phyloP scores from a whole-genome alignment of 1,139 yeast species.

The Barnettozyma hawaiiensis region DNA sequence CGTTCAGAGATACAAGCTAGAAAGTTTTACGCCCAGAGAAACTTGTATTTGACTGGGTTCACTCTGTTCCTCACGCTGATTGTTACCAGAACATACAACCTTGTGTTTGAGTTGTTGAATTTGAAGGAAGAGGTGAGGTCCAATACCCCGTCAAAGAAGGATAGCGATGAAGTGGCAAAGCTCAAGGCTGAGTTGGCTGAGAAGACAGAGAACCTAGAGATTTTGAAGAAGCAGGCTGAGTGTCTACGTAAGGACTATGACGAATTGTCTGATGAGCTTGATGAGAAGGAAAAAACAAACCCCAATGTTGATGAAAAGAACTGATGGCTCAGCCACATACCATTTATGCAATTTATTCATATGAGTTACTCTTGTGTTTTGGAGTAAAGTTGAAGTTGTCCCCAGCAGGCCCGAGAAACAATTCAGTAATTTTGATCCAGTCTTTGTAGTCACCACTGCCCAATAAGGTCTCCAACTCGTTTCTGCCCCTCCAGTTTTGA shows the following conservation, averaged over 20 bases:
- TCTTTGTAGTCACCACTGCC: constrained; percentile 83
- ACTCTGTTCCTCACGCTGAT: constrained; percentile 85
- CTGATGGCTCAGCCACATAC: too few species aligned
- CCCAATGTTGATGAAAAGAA: constrained; percentile 1
- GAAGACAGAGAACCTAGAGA: constrained; percentile 58
- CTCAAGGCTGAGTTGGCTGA: constrained; percentile 52
- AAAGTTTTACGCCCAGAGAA: constrained; percentile 92
- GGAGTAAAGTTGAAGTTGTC: constrained; percentile 77
- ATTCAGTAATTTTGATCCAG: constrained; percentile 96
- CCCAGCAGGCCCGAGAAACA: constrained; percentile 86
- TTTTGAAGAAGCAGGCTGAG: constrained; percentile 67
- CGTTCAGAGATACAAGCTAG: constrained; percentile 82
- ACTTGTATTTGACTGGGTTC: constrained; percentile 94
- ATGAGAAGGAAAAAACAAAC: constrained; percentile 7
- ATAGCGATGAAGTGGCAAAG: constrained; percentile 35
- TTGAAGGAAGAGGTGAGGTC: constrained; percentile 45
- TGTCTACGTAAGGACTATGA: constrained; percentile 63
- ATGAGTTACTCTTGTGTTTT: constrained; percentile 90
- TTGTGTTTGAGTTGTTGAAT: constrained; percentile 71
- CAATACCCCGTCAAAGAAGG: constrained; percentile 15
- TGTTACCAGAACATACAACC: constrained; percentile 76
- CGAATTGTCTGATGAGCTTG: constrained; percentile 37
- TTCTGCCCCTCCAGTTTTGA: constrained; percentile 90
- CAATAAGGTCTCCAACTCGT: constrained; percentile 83
- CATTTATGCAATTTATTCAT: constrained; percentile 37